Conservation (phyloP, 805 yeast species). For the Saturnispora besseyi region DNA sequence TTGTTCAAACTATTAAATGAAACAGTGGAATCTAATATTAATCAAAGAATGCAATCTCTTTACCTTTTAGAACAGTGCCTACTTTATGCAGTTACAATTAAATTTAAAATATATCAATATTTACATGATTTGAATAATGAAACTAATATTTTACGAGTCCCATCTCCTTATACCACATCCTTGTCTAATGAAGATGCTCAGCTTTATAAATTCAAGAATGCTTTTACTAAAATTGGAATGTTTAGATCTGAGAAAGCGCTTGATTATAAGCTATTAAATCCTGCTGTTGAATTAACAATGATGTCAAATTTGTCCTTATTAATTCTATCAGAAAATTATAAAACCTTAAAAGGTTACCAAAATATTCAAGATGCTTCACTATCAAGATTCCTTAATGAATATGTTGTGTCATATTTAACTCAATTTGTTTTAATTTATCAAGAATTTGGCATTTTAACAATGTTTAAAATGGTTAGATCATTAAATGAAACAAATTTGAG, state of each 20-base stretch:
- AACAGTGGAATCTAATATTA: conserved; percentile 13
- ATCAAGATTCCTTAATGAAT: conserved; percentile 11
- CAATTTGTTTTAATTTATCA: conserved; percentile 20
- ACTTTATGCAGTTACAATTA: conserved; percentile 28
- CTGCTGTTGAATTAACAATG: conserved; percentile 18
- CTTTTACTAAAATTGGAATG: conserved; percentile 21
- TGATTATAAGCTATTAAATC: conserved; percentile 21
- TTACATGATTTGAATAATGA: conserved; percentile 16
- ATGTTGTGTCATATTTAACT: conserved; percentile 11
- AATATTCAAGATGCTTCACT: conserved; percentile 9
- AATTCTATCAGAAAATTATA: conserved; percentile 17
- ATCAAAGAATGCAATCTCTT: conserved; percentile 7
- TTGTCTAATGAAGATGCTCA: conserved; percentile 6
- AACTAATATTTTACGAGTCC: conserved; percentile 11
- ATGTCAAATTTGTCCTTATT: conserved; percentile 18
- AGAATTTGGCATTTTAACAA: conserved; percentile 32
- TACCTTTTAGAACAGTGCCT: conserved; percentile 23
- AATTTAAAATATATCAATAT: conserved; percentile 22
- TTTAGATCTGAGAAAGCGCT: conserved; percentile 21
- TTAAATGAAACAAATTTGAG: conserved; percentile 11
- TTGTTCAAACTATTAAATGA: conserved; percentile 10
- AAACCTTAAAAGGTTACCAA: conserved; percentile 5
- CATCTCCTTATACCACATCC: not conserved
- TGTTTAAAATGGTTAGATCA: conserved; percentile 25
- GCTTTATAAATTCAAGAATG: conserved; percentile 18